These are phyloP conservation scores for Pseudogymnoascus sp. DNA, from an alignment of 2,329 filamentous ascomycete species.

Conservation along the genomic window DNA sequence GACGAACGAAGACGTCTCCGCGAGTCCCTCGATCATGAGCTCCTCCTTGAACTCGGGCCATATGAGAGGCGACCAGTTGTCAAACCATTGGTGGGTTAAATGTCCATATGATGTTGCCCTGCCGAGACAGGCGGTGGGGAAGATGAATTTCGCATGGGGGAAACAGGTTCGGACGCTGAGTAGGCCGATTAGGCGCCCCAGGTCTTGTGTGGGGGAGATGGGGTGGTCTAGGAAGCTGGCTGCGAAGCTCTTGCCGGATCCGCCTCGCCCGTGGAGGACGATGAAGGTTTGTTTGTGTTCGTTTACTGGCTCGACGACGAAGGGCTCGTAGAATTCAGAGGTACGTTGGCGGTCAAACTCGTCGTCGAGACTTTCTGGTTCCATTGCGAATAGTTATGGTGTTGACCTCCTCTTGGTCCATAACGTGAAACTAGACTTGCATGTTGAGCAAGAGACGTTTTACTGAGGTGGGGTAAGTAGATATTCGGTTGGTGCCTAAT, in stretches of 20 bases:
- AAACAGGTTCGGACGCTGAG: constrained; percentile 30
- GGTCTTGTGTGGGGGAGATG: constrained; percentile 10
- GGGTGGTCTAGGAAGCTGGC: constrained; percentile 30
- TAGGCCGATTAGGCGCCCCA: neutral
- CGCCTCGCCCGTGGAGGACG: constrained; percentile 44
- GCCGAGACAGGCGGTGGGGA: constrained; percentile 39
- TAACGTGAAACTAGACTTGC: neutral
- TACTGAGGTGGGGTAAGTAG: neutral
- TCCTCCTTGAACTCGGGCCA: constrained; percentile 26
- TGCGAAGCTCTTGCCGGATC: constrained; percentile 34
- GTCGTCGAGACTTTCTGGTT: neutral
- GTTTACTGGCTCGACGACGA: constrained; percentile 12
- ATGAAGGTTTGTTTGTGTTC: constrained; percentile 39
- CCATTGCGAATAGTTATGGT: neutral
- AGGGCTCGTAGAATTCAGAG: constrained; percentile 14
- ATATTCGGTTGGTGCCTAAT: neutral
- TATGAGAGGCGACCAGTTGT: constrained; percentile 27
- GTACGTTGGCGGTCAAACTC: neutral
- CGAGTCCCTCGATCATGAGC: constrained; percentile 34
- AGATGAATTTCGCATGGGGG: constrained; percentile 40
- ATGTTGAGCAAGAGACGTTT: neutral
- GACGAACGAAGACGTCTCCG: constrained; percentile 35
- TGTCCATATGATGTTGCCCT: constrained; percentile 35
- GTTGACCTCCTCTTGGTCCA: neutral
- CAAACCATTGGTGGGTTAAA: constrained; percentile 40